A percentile compares a stretch with the other conserved stretches of the same genome.
phyloP scores from a whole-genome alignment of 768 basidiomycete species.

The Panus rudis region DNA sequence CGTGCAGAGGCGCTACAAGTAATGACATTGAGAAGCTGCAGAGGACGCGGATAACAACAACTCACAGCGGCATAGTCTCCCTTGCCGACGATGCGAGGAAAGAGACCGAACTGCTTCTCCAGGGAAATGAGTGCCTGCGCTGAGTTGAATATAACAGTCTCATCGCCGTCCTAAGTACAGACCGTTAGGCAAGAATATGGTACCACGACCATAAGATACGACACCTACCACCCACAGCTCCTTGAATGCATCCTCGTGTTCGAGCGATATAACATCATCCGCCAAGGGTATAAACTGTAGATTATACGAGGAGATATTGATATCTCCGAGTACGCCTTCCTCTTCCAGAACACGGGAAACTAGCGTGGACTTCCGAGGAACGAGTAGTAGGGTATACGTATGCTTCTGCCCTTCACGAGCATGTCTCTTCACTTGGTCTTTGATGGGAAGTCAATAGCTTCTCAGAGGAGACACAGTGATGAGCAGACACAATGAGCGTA shows the following conservation, averaged over 20 bases:
- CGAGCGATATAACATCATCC: constrained; percentile 87
- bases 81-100: constrained; percentile 90
- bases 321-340: constrained; percentile 95
- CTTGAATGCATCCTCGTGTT: constrained; percentile 77
- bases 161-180: constrained; percentile 75
- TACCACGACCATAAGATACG: neutral
- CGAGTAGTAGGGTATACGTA: constrained; percentile 79
- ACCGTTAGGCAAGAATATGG: constrained; percentile 1
- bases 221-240: constrained; percentile 83
- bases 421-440: constrained; percentile 90
- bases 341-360: constrained; percentile 86
- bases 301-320: constrained; percentile 80
- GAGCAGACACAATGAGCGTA: constrained; percentile 33
- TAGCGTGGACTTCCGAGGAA: constrained; percentile 82
- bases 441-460: constrained; percentile 18
- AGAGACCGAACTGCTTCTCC: constrained; percentile 79
- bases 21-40: neutral
- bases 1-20: constrained; percentile 3
- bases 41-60: constrained; percentile 4
- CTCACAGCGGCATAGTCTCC: constrained; percentile 79
- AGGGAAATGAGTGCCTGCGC: constrained; percentile 79
- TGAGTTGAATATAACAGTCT: constrained; percentile 83
- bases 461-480: constrained; percentile 2
- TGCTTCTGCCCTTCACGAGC: constrained; percentile 66
- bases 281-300: constrained; percentile 92